Evolutionary conservation across 2,329 filamentous ascomycete genomes (phyloP), one percentile per base, ranked within the genome.

Genomic region (Scytalidium lignicola): DNA sequence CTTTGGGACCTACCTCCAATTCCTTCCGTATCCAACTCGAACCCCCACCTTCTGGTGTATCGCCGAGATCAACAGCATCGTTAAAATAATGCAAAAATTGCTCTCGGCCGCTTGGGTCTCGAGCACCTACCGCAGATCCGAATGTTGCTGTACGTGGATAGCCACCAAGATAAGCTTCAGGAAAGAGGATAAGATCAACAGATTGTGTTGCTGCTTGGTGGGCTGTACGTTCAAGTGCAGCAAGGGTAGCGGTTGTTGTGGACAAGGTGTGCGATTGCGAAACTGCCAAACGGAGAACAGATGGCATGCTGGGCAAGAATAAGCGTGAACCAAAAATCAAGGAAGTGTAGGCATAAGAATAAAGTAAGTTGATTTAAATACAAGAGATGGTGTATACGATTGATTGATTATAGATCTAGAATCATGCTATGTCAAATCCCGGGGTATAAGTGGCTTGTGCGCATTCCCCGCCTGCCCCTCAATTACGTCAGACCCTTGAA

Each of bases 131-230:
- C 1, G 79, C 76, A 43, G 82, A 83, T 3, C 90, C 90, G 61
- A 96, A 96, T 45, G 74, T 73, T 54, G 84, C 85, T 17, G 86
- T 90, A 10, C 91, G 85, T 17, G 92, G 92, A 64, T 96, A 96
- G 1, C 91, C 92, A 43, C 92, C 92, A 1, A 96, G 77, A 64
- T 90, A 96, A 19, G 91, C 91, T 72, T 97, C 91, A 0, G 92
- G 92, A 53, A 96, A 91, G 46, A 96, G 81, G 22, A 96, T 75
- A 44, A 96, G 75, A 65, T 93, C 75, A 37, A 80, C 70, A 2
- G 62, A 58, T 49, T 70, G 62, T 1, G 65, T 58, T 3, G 83
- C 79, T n/a, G 90, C 90, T 29, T 74, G 70, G 20, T 70, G 70
- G 28, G 86, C 83, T 13, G 86, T 81, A 10, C 66, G 58, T 60